Conservation (phyloP, 2,329 filamentous ascomycete genomes). For the Alternaria burnsii region DNA sequence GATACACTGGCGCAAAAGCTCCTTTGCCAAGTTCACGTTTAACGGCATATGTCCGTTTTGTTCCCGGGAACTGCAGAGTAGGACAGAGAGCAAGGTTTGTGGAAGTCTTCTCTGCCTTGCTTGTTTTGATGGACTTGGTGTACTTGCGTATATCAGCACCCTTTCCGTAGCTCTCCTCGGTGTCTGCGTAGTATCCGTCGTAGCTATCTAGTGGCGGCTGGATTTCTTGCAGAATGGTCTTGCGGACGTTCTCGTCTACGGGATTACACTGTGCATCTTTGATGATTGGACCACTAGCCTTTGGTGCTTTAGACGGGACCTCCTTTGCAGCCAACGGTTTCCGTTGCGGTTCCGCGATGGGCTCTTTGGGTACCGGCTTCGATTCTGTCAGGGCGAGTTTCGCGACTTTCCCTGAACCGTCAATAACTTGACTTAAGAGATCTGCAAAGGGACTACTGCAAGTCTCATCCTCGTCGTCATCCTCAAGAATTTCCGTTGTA, state of each 20-base stretch:
- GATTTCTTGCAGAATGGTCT: constrained; percentile 76
- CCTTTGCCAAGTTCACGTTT: constrained; percentile 89
- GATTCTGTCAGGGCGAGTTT: constrained; percentile 62
- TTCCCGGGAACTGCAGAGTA: constrained; percentile 72
- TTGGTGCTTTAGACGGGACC: constrained; percentile 51
- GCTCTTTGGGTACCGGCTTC: constrained; percentile 41
- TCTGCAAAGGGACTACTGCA: constrained; percentile 78
- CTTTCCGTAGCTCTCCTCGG: constrained; percentile 68
- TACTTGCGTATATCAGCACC: constrained; percentile 82
- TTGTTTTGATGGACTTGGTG: constrained; percentile 72
- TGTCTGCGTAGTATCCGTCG: constrained; percentile 80
- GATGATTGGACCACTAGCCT: constrained; percentile 75
- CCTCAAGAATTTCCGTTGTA: constrained; percentile 50
- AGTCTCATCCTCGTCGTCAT: constrained; percentile 53
- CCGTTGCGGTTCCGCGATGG: constrained; percentile 22
- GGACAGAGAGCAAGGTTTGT: constrained; percentile 68
- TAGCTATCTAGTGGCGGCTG: constrained; percentile 78
- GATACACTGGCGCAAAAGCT: constrained; percentile 93
- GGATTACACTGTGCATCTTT: constrained; percentile 88
- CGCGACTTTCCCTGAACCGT: constrained; percentile 56
- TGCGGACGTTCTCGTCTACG: constrained; percentile 77
- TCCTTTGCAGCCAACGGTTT: constrained; percentile 34
- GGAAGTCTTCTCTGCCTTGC: constrained; percentile 68
- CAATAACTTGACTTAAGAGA: constrained; percentile 61
- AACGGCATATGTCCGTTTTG: constrained; percentile 74